Conservation (phyloP, 805 yeast genomes). For the Sugiyamaella valdiviana region DNA sequence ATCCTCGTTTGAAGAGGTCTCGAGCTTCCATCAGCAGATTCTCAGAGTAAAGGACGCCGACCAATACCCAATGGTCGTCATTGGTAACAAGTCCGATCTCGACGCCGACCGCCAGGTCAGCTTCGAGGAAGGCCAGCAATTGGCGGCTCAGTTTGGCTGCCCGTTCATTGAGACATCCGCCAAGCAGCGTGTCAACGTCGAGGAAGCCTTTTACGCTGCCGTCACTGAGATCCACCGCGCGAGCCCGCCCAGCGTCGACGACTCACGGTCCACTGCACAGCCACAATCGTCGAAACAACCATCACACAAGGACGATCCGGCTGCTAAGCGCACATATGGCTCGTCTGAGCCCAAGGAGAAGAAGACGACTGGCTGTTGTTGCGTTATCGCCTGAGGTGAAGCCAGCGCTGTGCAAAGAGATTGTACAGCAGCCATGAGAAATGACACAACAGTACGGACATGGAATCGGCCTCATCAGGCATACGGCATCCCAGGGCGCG, state of each 20-base stretch:
- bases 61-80: conserved; percentile 72
- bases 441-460: neutral
- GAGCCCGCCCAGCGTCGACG: neutral
- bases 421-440: neutral
- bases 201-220: conserved; percentile 64
- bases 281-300: neutral
- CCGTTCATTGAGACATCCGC: conserved; percentile 87
- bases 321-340: neutral
- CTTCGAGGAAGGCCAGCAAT: conserved; percentile 74
- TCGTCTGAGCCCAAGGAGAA: neutral
- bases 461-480: no score
- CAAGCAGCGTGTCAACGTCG: conserved; percentile 84
- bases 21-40: conserved; percentile 71
- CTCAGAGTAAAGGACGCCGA: conserved; percentile 52
- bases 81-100: conserved; percentile 85
- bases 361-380: neutral
- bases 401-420: no score
- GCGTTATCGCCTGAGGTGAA: no score
- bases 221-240: conserved; percentile 23
- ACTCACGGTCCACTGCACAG: neutral
- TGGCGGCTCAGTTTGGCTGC: conserved; percentile 58
- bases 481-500: no score
- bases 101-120: conserved; percentile 72
- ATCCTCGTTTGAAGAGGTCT: conserved; percentile 77
- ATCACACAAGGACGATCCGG: neutral